Percentiles rank a stretch among this genome's conserved stretches.
Conservation (phyloP, 2,329 filamentous ascomycete genomes). For the Diaporthe sp. region DNA sequence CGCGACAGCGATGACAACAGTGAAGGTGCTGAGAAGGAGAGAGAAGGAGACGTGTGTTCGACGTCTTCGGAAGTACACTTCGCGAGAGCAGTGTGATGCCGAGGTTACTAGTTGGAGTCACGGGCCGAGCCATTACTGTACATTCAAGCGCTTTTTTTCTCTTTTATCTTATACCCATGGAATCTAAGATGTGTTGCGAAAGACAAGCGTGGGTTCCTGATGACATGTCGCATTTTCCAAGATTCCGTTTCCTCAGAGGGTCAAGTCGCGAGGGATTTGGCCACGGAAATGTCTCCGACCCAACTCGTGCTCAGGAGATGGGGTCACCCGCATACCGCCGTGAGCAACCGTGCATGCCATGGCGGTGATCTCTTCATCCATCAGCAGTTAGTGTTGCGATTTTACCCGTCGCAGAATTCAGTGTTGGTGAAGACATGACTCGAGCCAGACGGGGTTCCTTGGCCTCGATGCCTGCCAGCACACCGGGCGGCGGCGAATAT, state of each 20-base stretch:
- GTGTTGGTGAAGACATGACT: too few species aligned
- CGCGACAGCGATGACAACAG: conserved; percentile 2
- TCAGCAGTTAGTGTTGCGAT: too few species aligned
- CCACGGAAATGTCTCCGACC: too few species aligned
- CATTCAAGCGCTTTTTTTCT: background rate
- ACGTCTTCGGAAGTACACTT: conserved; percentile 9
- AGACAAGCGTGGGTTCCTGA: background rate
- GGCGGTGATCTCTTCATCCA: too few species aligned
- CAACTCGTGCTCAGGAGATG: too few species aligned
- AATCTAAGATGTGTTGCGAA: background rate
- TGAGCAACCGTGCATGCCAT: too few species aligned
- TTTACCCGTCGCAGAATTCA: too few species aligned
- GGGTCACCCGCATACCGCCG: too few species aligned
- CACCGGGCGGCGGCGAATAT: background rate
- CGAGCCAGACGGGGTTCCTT: background rate
- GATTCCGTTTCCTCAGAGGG: too few species aligned
- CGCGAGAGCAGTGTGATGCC: background rate
- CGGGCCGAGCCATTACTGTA: background rate
- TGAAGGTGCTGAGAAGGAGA: background rate
- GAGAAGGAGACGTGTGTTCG: background rate
- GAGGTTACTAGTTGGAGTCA: background rate
- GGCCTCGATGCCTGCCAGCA: background rate
- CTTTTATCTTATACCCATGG: background rate
- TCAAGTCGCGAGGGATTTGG: too few species aligned
- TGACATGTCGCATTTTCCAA: background rate